Conservation (phyloP, 2,329 filamentous ascomycete species). For the Ceratocystis smalleyi region DNA sequence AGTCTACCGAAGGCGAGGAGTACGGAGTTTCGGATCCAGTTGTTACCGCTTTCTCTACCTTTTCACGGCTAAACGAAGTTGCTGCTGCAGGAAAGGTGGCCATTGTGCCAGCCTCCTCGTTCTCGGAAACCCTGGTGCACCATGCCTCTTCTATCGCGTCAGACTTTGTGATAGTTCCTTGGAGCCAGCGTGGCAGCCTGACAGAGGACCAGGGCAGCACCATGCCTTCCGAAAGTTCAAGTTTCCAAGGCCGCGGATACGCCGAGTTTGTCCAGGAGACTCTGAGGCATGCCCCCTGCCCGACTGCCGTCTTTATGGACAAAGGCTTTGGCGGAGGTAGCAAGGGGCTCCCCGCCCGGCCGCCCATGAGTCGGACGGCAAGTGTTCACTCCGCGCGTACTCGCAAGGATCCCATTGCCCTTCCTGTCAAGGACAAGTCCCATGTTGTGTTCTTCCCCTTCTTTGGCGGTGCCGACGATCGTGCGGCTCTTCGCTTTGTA, state of each 20-base stretch:
- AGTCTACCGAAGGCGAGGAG: constrained; percentile 68
- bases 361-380: constrained; percentile 28
- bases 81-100: constrained; percentile 68
- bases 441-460: constrained; percentile 82
- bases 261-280: constrained; percentile 56
- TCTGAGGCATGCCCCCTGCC: constrained; percentile 47
- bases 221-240: constrained; percentile 6
- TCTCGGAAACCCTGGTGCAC: constrained; percentile 58
- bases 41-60: constrained; percentile 78
- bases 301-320: constrained; percentile 67
- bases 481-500: constrained; percentile 61
- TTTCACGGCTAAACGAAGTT: constrained; percentile 70
- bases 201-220: constrained; percentile 40
- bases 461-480: constrained; percentile 71
- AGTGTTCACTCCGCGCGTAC: constrained; percentile 43
- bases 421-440: constrained; percentile 48
- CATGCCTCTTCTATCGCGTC: constrained; percentile 55
- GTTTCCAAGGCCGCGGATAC: constrained; percentile 32
- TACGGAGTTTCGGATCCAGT: constrained; percentile 51
- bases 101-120: constrained; percentile 61
- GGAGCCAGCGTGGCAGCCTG: constrained; percentile 69
- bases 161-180: constrained; percentile 70
- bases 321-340: constrained; percentile 25
- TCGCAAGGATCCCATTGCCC: constrained; percentile 38
- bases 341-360: background rate